Evolutionary conservation across 1,284 basidiomycete species (phyloP), one percentile per base, ranked within the genome.

Genomic region (Chalciporus piperatoides): DNA sequence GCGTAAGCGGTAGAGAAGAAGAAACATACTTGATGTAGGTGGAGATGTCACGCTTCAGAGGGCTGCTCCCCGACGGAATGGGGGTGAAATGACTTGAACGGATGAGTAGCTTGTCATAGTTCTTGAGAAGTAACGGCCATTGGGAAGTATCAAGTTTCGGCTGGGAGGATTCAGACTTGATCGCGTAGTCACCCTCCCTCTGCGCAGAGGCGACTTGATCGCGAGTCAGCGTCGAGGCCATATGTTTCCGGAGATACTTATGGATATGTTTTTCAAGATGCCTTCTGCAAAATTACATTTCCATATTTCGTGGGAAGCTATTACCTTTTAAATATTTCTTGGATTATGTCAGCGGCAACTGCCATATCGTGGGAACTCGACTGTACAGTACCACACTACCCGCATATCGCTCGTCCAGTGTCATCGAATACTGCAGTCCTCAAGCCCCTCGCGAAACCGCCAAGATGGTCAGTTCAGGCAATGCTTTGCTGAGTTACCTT

Each of bases 91-190:
- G 97, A 53, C 90, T 88, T 41, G 92, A 97, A 56, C 96, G 86
- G 58, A 97, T 85, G 54, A 97, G 84, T 23, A 96, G 73, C 70
- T 96, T 96, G 79, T 97, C 95, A 71, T 99, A 99, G 75, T 99
- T 97, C 81, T 98, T 99, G 57, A 99, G 81, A 10, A 99, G 82
- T 25, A 99, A 77, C 28, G 97, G 97, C 97, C 97, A 99, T 72
- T 97, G 81, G 2, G 93, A 94, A 25, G 96, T 98, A 71, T 97
- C 92, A 33, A 96, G 82, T 61, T 83, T 81, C 17, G 92, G 92
- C 23, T 82, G 73, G 14, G 73, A 71, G 30, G 77, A 71, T 70
- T 92, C 87, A 12, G 90, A 82, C 69, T 93, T 91, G 71, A 96
- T 93, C 46, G 84, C 62, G 62, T 82, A 95, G 66, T 95, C 90